Evolutionary conservation across 2,329 filamentous ascomycete species (phyloP).

Genomic region (Aureobasidium vineae): DNA sequence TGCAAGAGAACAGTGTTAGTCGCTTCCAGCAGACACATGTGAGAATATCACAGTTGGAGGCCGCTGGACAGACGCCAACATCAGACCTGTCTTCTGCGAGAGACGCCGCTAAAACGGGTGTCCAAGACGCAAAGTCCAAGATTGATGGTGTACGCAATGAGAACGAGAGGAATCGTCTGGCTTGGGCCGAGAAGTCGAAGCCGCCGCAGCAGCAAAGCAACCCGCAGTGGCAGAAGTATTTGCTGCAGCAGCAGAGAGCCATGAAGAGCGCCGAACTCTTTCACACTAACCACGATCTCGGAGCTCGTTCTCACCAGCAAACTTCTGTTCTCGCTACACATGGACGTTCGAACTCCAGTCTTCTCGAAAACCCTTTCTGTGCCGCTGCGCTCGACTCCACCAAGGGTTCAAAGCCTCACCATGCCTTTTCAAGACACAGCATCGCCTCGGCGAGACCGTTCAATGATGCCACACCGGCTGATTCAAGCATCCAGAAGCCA

Average conservation of each 20-base stretch:
- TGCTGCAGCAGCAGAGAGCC: conserved; percentile 62
- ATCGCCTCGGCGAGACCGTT: too few species aligned
- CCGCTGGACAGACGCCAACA: conserved; percentile 18
- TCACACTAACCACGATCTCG: background rate
- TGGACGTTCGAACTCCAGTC: too few species aligned
- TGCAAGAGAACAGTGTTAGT: conserved; percentile 25
- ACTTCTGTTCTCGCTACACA: too few species aligned
- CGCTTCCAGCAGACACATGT: conserved; percentile 14
- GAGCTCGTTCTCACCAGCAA: background rate
- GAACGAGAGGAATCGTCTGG: conserved; percentile 28
- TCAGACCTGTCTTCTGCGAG: conserved; percentile 23
- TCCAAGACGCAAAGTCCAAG: conserved; percentile 26
- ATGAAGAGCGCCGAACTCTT: conserved; percentile 78
- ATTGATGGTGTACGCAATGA: conserved; percentile 25
- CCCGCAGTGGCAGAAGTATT: background rate
- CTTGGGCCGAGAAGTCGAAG: conserved; percentile 23
- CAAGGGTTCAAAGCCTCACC: too few species aligned
- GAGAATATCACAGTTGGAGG: conserved; percentile 21
- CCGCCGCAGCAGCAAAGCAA: conserved; percentile 19
- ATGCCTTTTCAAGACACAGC: too few species aligned
- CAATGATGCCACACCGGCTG: too few species aligned
- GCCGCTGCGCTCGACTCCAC: too few species aligned
- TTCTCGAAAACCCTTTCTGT: too few species aligned
- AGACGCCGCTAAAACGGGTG: conserved; percentile 20
- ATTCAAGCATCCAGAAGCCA: too few species aligned